Evolutionary conservation across 2,329 filamentous ascomycete species (phyloP).

Genomic region (Ophiostoma ulmi): DNA sequence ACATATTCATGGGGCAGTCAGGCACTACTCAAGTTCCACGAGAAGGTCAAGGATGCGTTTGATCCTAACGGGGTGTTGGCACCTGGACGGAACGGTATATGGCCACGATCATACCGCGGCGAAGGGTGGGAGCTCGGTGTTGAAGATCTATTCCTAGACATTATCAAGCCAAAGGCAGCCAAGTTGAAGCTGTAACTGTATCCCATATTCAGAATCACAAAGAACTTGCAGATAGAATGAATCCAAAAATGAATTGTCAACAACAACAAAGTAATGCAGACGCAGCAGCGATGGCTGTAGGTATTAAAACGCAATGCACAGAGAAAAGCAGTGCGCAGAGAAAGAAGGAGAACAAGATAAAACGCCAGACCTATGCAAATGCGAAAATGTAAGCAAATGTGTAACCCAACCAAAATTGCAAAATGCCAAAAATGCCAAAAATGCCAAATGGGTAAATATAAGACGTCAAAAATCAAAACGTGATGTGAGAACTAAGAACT

Average conservation of each 20-base stretch:
- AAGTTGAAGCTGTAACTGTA: neutral
- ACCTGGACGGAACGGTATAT: slow-evolving; percentile 45
- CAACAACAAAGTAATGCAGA: slow-evolving; percentile 9
- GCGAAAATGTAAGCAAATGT: neutral
- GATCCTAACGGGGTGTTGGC: slow-evolving; percentile 44
- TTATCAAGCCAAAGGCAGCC: slow-evolving; percentile 20
- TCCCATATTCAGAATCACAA: neutral
- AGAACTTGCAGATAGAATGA: neutral
- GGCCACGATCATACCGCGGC: slow-evolving; percentile 33
- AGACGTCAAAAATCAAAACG: neutral
- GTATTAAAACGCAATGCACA: slow-evolving; percentile 3
- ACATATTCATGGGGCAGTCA: slow-evolving; percentile 39
- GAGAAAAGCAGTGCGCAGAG: neutral
- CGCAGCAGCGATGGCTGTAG: slow-evolving; percentile 12
- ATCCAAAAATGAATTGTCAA: neutral
- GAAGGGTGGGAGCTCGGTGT: slow-evolving; percentile 26
- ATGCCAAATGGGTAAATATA: slow-evolving; percentile 3
- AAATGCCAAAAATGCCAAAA: slow-evolving; percentile 11
- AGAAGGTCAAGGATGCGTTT: slow-evolving; percentile 38
- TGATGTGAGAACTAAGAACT: neutral
- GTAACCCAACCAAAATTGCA: neutral
- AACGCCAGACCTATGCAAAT: slow-evolving; percentile 13
- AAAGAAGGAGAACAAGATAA: neutral
- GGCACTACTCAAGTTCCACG: slow-evolving; percentile 37
- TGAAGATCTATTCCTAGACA: slow-evolving; percentile 23